Evolutionary conservation across 2,329 filamentous ascomycete genomes (phyloP).

Genomic region (Colletotrichum gloeosporioides): DNA sequence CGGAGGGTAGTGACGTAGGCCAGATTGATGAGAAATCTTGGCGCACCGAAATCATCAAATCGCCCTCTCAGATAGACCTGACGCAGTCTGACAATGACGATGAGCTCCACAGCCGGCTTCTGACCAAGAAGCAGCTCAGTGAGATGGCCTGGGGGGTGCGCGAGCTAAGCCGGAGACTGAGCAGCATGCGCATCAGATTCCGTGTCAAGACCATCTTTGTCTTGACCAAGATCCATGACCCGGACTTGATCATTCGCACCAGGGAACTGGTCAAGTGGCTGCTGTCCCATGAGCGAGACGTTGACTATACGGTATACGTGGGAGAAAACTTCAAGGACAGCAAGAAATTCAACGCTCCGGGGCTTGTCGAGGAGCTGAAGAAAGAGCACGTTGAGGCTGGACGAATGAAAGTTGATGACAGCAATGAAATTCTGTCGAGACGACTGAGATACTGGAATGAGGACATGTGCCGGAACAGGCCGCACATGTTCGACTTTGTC

Average conservation of each 20-base stretch:
- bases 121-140: slow-evolving; percentile 93
- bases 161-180: slow-evolving; percentile 85
- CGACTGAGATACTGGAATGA: slow-evolving; percentile 85
- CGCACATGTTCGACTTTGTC: slow-evolving; percentile 92
- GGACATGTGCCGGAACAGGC: slow-evolving; percentile 75
- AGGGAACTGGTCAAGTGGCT: slow-evolving; percentile 83
- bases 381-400: slow-evolving; percentile 44
- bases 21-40: slow-evolving; percentile 64
- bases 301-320: slow-evolving; percentile 80
- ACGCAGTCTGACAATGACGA: slow-evolving; percentile 30
- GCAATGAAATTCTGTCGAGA: slow-evolving; percentile 40
- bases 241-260: slow-evolving; percentile 77
- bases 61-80: slow-evolving; percentile 46
- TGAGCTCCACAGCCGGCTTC: slow-evolving; percentile 67
- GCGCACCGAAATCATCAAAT: slow-evolving; percentile 53
- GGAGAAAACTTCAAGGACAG: slow-evolving; percentile 77
- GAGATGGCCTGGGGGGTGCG: slow-evolving; percentile 98
- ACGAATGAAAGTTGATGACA: slow-evolving; percentile 36
- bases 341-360: slow-evolving; percentile 74
- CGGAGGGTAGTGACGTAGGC: slow-evolving; percentile 48
- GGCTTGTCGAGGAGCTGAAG: slow-evolving; percentile 68
- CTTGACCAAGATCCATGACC: slow-evolving; percentile 90
- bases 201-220: slow-evolving; percentile 85
- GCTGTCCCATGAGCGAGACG: slow-evolving; percentile 70
- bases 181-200: slow-evolving; percentile 82